Evolutionary conservation across 2,329 filamentous ascomycete species (phyloP).

Genomic region (Chrysosphaeria jannelii): DNA sequence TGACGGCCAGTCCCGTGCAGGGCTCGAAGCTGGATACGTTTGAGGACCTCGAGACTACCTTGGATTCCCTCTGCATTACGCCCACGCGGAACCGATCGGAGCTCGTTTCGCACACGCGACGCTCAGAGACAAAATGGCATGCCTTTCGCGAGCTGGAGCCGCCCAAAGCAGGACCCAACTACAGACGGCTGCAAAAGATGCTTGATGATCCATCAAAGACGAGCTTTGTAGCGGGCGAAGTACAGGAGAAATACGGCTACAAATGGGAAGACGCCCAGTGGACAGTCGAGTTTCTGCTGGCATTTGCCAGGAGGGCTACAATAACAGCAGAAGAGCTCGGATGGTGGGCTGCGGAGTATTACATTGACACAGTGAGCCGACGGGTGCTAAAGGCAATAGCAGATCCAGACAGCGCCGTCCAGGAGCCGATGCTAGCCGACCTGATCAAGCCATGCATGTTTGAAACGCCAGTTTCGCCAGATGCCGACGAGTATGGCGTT

Average conservation of each 20-base stretch:
- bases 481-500: neutral
- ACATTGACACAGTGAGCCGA: constrained; percentile 20
- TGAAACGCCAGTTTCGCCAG: neutral
- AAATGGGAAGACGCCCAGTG: neutral
- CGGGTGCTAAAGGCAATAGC: constrained; percentile 3
- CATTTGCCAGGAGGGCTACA: constrained; percentile 17
- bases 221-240: no score
- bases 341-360: constrained; percentile 36
- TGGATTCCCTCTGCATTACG: constrained; percentile 38
- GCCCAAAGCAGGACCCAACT: no score
- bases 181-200: no score
- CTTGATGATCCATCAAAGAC: no score
- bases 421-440: constrained; percentile 23
- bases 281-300: constrained; percentile 16
- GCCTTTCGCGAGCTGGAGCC: no score
- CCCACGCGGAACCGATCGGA: constrained; percentile 40
- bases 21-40: constrained; percentile 23
- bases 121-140: no score
- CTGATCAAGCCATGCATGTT: constrained; percentile 9
- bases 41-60: constrained; percentile 30
- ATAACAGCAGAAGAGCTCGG: constrained; percentile 29
- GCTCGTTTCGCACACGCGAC: constrained; percentile 34
- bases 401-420: neutral
- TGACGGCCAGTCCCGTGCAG: constrained; percentile 55
- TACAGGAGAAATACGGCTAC: no score